Base-by-base conservation (phyloP, 495 filamentous ascomycete genomes). In the Trichoderma orchidacearum region DNA sequence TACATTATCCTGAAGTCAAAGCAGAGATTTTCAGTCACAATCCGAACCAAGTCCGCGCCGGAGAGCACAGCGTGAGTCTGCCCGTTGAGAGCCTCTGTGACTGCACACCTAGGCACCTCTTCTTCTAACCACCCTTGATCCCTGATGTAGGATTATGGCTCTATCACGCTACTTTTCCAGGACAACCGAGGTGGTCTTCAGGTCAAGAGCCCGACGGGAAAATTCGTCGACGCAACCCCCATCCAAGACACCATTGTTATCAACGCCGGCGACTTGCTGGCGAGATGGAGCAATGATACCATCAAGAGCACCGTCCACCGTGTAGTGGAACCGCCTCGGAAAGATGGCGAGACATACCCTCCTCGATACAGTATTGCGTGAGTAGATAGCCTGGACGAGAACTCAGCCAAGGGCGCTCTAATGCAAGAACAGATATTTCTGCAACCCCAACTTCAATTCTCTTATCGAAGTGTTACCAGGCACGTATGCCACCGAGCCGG, bases 271-370 rank as follows among this genome's bases (percentile, higher is more conserved):
- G 92, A 97, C 70, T 60, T 96, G 62, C 70, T 97, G 41, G 85
- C 89, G 3, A 72, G 91, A 30, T 97, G 92, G 92, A 87, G 84
- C 36, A 97, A 96, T 64, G 89, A 91, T 62, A 82, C 79, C 5
- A 92, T 97, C 65, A 86, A 85, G 71, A 89, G 84, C 58, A 97
- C 92, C 0, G 81, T 86, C 54, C 92, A 97, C 66, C 80, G 90
- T 21, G 92, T 96, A 2, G 86, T 96, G 9, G 85, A 96, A 69
- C 92, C 92, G 5, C 87, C 85, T 3, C 60, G 63, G 23, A 64
- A 63, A 9, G 69, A 70, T 17, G 68, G 65, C 7, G 75, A 75
- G 36, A 60, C 67, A 51, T 77, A 86, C 64, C 84, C 84, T 29
- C 70, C 84, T 4, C 68, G 85, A 53, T 88, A 87, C 59, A 84